Evolutionary conservation across 2,329 filamentous ascomycete genomes (phyloP), one percentile per base, ranked within the genome.

Genomic region (Aspergillus arachidicola): DNA sequence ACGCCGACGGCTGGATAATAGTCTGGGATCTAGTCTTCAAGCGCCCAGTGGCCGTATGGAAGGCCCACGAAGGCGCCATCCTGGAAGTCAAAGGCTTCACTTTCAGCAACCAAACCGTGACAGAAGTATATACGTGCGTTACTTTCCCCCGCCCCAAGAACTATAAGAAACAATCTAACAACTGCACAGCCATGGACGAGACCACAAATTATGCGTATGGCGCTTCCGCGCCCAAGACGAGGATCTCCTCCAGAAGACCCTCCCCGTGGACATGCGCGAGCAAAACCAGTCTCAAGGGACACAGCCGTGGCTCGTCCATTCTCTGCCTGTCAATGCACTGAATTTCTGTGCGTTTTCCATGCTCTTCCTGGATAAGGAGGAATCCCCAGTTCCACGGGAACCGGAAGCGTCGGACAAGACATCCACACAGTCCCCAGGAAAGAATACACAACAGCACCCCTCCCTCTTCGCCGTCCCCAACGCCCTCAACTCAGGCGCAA

Each of bases 151-250:
- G 1, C 28, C 14, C 48, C 12, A 34, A 34, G 11, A 1, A 14
- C 19, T 4, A 19, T 1, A 58, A 5, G 12, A 48, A 58, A 57
- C 51, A 11, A 41, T 55, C 60, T 71, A 63, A 73, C 34, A 30
- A 59, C n/a, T 30, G 28, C 26, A 62, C 41, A 97, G 94, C 41
- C 94, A 98, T 79, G 94, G 94, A 16, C 87, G 95, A 75, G 95
- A 99, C 75, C 91, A 95, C 75, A 91, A 89, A 72, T 84, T 98
- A 55, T 84, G 91, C 26, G 89, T 96, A 21, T 99, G 95, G 95
- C 89, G 91, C 72, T 75, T 97, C 16, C 79, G 83, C 14, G 87
- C 91, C 60, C 90, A 95, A 71, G 76, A 82, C 26, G 76, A 81
- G 19, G 63, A 67, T 1, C 62, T 72, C 3, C 72, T 97, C 67